Conservation (phyloP, 352 stramenopile genomes). For the Aphanomyces euteiches region DNA sequence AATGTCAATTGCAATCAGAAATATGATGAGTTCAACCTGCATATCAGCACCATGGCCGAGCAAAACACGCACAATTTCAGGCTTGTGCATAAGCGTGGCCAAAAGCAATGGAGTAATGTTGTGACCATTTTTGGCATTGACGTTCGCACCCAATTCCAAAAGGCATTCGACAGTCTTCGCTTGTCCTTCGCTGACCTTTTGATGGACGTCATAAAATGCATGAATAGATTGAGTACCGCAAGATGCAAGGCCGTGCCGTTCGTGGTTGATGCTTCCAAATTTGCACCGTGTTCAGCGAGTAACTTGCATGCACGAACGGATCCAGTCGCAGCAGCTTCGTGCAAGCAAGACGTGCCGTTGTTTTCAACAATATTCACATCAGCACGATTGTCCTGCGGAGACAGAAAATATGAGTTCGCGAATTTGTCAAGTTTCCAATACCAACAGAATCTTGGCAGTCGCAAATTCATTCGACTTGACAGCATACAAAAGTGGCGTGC, state of each 20-base stretch:
- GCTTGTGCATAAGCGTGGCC: conserved; percentile 74
- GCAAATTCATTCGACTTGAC: conserved; percentile 75
- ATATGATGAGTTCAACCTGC: conserved; percentile 13
- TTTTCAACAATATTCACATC: conserved; percentile 52
- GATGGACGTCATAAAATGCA: no score
- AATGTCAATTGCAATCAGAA: not conserved
- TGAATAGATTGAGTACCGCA: conserved; percentile 31
- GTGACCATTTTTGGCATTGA: conserved; percentile 60
- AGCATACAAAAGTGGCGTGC: conserved; percentile 64
- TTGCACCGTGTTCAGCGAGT: conserved; percentile 50
- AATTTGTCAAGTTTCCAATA: not conserved
- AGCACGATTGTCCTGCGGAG: conserved; percentile 38
- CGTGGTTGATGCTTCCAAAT: conserved; percentile 55
- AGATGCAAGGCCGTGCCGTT: conserved; percentile 77
- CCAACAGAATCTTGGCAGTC: conserved; percentile 57
- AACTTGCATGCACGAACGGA: conserved; percentile 57
- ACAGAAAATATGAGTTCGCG: not conserved
- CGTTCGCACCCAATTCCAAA: conserved; percentile 53
- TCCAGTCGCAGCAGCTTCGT: conserved; percentile 68
- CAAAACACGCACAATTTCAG: conserved; percentile 52
- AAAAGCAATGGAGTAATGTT: conserved; percentile 74
- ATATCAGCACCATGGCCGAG: conserved; percentile 51
- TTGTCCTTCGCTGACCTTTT: conserved; percentile 61
- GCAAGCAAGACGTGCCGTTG: conserved; percentile 59
- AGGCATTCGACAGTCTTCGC: conserved; percentile 73